phyloP scores from a whole-genome alignment of 495 filamentous ascomycete genomes.

The Podospora comata region DNA sequence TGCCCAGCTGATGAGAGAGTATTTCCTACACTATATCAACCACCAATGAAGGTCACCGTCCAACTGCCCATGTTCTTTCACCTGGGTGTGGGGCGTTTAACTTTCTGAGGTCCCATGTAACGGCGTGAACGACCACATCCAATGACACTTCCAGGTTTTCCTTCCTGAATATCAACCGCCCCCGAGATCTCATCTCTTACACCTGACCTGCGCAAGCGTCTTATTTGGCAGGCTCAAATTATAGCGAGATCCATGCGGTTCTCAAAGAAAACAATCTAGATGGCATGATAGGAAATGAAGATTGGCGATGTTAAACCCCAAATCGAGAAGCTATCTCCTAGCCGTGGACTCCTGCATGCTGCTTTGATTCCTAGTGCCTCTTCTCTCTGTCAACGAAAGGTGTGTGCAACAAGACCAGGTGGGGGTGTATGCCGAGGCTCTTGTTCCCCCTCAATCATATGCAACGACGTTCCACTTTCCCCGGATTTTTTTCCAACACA shows the following conservation, averaged over 20 bases:
- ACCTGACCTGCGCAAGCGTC: background rate
- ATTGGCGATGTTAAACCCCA: background rate
- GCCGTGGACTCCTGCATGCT: background rate
- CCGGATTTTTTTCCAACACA: slow-evolving; percentile 9
- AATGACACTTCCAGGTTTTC: background rate
- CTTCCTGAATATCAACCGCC: background rate
- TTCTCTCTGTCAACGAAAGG: background rate
- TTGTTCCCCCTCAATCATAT: slow-evolving; percentile 12
- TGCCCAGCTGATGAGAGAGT: background rate
- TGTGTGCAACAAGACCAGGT: background rate
- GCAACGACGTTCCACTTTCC: slow-evolving; percentile 16
- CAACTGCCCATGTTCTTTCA: background rate
- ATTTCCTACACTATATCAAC: background rate
- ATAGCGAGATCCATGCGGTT: background rate
- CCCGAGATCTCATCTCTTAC: background rate
- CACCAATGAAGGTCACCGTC: background rate
- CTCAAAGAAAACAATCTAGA: background rate
- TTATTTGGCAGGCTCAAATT: background rate
- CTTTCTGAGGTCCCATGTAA: background rate
- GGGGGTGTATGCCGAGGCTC: slow-evolving; percentile 15
- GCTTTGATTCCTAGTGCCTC: no score
- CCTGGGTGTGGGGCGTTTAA: background rate
- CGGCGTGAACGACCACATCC: background rate
- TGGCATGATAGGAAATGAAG: background rate
- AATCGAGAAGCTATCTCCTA: background rate